These are phyloP conservation scores for Rhodomyrtus psidioides DNA, from an alignment of 441 rosid genomes.

Conservation along the genomic window DNA sequence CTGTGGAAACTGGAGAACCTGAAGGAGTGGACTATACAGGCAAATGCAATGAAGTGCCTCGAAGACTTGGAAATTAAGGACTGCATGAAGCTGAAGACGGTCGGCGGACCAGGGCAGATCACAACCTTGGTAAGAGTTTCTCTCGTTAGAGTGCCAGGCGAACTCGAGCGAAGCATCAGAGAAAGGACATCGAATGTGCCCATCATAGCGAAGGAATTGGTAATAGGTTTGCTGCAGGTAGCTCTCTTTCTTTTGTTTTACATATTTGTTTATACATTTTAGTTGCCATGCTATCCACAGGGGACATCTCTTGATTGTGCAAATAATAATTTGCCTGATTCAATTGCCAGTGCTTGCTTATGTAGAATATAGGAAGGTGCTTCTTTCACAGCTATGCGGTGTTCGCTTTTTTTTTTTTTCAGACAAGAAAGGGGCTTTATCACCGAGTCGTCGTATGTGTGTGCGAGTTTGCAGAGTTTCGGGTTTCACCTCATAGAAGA, in stretches of 20 bases:
- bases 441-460: no score
- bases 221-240: no score
- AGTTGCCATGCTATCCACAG: background rate
- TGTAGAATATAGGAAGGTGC: background rate
- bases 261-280: no score
- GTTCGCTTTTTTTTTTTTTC: background rate
- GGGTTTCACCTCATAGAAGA: background rate
- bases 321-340: background rate
- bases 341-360: background rate
- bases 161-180: no score
- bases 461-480: background rate
- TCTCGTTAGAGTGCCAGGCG: background rate
- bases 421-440: background rate
- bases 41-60: no score
- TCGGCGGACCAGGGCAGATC: background rate
- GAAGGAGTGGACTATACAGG: no score
- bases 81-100: fast-evolving
- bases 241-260: no score
- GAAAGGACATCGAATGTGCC: fast-evolving
- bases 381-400: background rate
- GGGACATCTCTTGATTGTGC: background rate
- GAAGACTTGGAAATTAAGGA: background rate
- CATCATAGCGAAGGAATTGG: background rate
- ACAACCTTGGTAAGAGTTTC: background rate
- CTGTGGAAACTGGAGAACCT: no score